phyloP scores from a whole-genome alignment of 179 eudicot species.

The Beta lomatogona region DNA sequence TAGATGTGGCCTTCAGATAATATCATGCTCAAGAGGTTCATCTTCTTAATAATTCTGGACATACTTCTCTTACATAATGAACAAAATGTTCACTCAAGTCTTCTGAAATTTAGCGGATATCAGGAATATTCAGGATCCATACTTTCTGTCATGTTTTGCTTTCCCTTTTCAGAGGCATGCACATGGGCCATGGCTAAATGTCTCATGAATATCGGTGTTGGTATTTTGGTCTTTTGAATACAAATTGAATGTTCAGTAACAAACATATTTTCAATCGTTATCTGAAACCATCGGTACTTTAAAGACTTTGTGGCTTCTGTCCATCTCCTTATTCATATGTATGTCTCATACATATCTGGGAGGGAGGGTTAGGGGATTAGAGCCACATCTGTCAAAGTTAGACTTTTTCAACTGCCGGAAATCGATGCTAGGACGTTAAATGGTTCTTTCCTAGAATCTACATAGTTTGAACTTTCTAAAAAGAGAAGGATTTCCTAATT shows the following conservation, averaged over 20 bases:
- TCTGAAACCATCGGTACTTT: background rate
- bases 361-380: background rate
- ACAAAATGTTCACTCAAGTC: background rate
- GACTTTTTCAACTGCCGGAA: background rate
- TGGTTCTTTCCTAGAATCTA: background rate
- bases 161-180: background rate
- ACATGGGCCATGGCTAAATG: background rate
- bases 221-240: no score
- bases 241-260: background rate
- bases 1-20: background rate
- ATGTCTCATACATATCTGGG: background rate
- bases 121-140: background rate
- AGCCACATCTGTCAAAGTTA: background rate
- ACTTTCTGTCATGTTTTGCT: background rate
- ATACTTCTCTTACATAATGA: background rate
- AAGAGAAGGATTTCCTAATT: background rate
- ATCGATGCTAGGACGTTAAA: background rate
- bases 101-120: background rate
- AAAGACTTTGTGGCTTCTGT: background rate
- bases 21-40: background rate
- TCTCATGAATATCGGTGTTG: background rate
- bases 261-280: background rate
- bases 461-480: background rate
- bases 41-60: background rate
- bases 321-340: background rate